Evolutionary conservation across 371 early-diverging fungal species (phyloP), one percentile per base, ranked within the genome.

Genomic region (Cokeromyces recurvatus): DNA sequence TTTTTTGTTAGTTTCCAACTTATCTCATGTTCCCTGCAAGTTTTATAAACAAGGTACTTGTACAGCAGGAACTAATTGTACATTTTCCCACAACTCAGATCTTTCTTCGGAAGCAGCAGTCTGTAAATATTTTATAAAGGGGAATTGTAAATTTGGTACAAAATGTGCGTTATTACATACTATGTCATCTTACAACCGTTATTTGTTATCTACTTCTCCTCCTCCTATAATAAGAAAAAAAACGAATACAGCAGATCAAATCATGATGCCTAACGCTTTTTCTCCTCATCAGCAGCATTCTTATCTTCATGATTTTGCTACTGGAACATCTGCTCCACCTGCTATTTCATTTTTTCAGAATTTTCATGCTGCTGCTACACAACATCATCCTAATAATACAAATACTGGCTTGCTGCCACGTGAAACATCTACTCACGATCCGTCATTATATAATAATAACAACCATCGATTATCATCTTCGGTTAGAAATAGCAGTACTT

Each of bases 61-160:
- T 60, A 83, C 86, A 2, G 87, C 87, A 17, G 89, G 89, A 32
- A 71, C 78, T 52, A 81, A 81, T 51, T 89, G 90, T 55, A 72
- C 77, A 43, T 89, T 89, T 59, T 89, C 86, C 31, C 89, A 87
- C 66, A 80, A 70, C 37, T 66, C 74, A 51, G 82, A 79, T 43
- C 50, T 78, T 14, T 61, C 69, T 38, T 68, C 79, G n/a, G 82
- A 80, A 38, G 68, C 72, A 36, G 62, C 74, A 22, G 77, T 84
- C 5, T 89, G 90, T 76, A 84, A 85, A 57, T 88, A 88, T 59
- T 87, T 76, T 57, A 41, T 82, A 37, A 88, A 87, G 66, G 88
- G 90, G 29, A 87, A 83, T 40, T 89, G 90, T 71, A 87, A 86
- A 50, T 89, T 86, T 71, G 90, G 87, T 21, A 81, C 67, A 52